Evolutionary conservation across 306 rosid species (phyloP).

Genomic region (Luffa acutangula): DNA sequence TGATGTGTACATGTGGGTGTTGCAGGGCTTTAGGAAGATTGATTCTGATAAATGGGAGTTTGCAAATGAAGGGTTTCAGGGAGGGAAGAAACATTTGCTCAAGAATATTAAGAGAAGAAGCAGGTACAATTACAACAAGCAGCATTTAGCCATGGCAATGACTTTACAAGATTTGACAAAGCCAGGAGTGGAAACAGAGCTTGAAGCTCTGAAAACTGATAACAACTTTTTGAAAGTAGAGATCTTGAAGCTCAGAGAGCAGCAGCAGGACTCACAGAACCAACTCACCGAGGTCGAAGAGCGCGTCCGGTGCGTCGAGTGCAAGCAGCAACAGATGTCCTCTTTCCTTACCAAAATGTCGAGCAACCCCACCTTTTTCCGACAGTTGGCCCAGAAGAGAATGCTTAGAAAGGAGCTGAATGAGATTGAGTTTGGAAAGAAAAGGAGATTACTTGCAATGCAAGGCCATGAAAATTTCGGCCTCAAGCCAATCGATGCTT

Average conservation of each 20-base stretch:
- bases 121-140: constrained; percentile 24
- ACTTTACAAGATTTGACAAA: constrained; percentile 17
- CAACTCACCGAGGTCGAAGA: constrained; percentile 41
- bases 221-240: constrained; percentile 47
- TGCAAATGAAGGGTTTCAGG: constrained; percentile 74
- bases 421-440: constrained; percentile 33
- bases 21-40: constrained; percentile 82
- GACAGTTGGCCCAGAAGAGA: constrained; percentile 36
- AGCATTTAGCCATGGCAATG: constrained; percentile 18
- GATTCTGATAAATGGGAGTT: constrained; percentile 89
- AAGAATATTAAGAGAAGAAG: constrained; percentile 75
- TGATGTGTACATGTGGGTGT: not conserved
- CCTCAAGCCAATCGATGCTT: constrained; percentile 9
- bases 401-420: constrained; percentile 33
- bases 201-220: constrained; percentile 52
- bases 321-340: constrained; percentile 52
- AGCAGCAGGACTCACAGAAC: constrained; percentile 38
- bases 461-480: constrained; percentile 19
- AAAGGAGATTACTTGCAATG: constrained; percentile 36
- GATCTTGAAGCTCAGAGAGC: constrained; percentile 51
- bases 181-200: constrained; percentile 35
- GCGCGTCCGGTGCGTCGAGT: constrained; percentile 34
- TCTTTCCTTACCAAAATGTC: constrained; percentile 46
- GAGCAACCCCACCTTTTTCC: constrained; percentile 27
- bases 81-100: constrained; percentile 80